Base-by-base conservation (phyloP, 495 filamentous ascomycete species). In the Bacidia gigantensis region DNA sequence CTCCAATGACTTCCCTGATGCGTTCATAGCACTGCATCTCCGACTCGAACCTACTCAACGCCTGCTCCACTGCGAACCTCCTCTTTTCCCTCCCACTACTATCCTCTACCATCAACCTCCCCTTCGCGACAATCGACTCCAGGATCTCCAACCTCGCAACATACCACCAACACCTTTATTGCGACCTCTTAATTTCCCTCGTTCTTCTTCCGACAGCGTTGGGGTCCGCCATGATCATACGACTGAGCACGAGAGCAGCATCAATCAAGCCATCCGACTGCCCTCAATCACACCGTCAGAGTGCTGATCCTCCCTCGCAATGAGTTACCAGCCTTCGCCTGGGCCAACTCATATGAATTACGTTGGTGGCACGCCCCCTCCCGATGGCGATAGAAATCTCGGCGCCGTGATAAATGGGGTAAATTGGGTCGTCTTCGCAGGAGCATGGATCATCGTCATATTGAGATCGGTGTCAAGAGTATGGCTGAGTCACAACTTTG, bases 401-500 rank as follows among this genome's bases (percentile, higher is more conserved):
- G 58, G 46, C 41, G 43, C 46, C 2, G 42, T 47, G 20, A 20
- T 57, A 14, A 43, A 53, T n/a, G 58, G 23, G 22, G 26, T 54
- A 40, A 56, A 60, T 32, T 53, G 58, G 45, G 54, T 46, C 2
- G 43, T 60, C 46, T 60, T 60, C 43, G 41, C 49, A 23, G 32
- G 43, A n/a, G 51, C 58, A 9, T 57, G 55, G 14, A 48, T 56
- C 14, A 46, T 51, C 2, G 58, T 60, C 1, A 23, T 52, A 26
- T 46, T 60, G 46, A 23, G 58, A 7, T 22, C 49, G 22, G 38
- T 43, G 2, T 54, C 51, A 1, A 39, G 58, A 23, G 40, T 51
- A 39, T 60, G 54, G 43, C 53, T 60, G 21, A 54, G 53, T 2
- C 50, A 48, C 42, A 60, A 60, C 20, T 56, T 60, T 21, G 58